A percentile compares a stretch with the other conserved stretches of the same genome.
These are phyloP conservation scores for Phyllosticta paracitricarpa DNA, from an alignment of 2,329 filamentous ascomycete species.

Conservation along the genomic window DNA sequence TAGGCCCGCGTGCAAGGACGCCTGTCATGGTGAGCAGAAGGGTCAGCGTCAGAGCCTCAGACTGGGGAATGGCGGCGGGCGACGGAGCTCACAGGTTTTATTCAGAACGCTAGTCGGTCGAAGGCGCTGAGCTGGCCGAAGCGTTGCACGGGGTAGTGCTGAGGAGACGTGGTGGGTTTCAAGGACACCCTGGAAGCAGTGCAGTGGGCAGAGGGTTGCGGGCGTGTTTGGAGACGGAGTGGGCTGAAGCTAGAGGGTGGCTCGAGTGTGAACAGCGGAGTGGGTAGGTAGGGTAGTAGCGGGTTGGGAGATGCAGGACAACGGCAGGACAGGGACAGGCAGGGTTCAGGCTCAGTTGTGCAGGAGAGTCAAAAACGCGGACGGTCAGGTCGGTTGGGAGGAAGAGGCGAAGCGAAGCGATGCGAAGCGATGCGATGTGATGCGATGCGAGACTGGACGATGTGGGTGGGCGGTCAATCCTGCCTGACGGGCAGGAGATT, in stretches of 20 bases:
- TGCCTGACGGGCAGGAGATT: background rate
- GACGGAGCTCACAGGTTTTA: conserved; percentile 8
- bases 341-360: background rate
- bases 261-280: background rate
- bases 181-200: background rate
- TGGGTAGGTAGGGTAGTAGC: no score
- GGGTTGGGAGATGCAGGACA: background rate
- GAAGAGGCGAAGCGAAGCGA: background rate
- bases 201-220: background rate
- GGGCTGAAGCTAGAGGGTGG: background rate
- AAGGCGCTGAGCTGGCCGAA: background rate
- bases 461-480: background rate
- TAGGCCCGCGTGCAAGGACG: conserved; percentile 15
- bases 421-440: no score
- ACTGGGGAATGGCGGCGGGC: background rate
- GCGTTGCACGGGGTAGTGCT: background rate
- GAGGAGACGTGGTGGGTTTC: background rate
- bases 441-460: background rate
- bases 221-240: background rate
- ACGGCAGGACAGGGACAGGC: background rate
- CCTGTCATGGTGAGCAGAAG: conserved; percentile 23
- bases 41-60: conserved; percentile 2
- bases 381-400: background rate
- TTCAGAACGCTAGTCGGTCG: conserved; percentile 4
- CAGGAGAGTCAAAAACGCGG: background rate